These are phyloP conservation scores for Candida koratica DNA, from an alignment of 805 yeast species.

Conservation along the genomic window DNA sequence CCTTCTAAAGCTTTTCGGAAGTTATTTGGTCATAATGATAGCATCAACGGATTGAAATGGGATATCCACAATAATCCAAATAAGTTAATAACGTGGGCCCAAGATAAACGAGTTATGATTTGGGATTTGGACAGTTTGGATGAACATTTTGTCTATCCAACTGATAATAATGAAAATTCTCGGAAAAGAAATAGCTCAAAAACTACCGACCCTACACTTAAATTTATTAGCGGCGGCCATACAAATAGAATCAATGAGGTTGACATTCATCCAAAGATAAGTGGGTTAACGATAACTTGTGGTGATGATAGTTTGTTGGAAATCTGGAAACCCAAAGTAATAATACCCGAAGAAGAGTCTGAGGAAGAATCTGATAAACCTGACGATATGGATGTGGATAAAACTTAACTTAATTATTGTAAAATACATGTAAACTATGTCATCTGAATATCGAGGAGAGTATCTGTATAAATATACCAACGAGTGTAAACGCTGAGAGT, in stretches of 20 bases:
- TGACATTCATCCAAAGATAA: conserved; percentile 60
- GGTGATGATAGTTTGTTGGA: conserved; percentile 76
- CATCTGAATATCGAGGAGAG: conserved; percentile 9
- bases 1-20: conserved; percentile 55
- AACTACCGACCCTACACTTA: conserved; percentile 66
- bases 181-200: conserved; percentile 40
- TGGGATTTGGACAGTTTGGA: conserved; percentile 70
- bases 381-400: conserved; percentile 16
- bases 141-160: conserved; percentile 46
- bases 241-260: conserved; percentile 64
- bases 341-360: conserved; percentile 36
- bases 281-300: conserved; percentile 58
- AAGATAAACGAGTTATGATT: conserved; percentile 64
- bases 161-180: conserved; percentile 27
- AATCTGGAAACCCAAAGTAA: conserved; percentile 66
- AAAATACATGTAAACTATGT: conserved; percentile 1
- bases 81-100: conserved; percentile 52
- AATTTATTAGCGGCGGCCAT: conserved; percentile 86
- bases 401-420: conserved; percentile 9
- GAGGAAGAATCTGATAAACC: conserved; percentile 27
- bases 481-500: conserved; percentile 7
- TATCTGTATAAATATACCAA: conserved; percentile 17
- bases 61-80: conserved; percentile 46
- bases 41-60: conserved; percentile 45
- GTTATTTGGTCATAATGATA: conserved; percentile 60